Evolutionary conservation across 805 yeast species (phyloP), one percentile per base, ranked within the genome.

Genomic region (Ogataea henricii): DNA sequence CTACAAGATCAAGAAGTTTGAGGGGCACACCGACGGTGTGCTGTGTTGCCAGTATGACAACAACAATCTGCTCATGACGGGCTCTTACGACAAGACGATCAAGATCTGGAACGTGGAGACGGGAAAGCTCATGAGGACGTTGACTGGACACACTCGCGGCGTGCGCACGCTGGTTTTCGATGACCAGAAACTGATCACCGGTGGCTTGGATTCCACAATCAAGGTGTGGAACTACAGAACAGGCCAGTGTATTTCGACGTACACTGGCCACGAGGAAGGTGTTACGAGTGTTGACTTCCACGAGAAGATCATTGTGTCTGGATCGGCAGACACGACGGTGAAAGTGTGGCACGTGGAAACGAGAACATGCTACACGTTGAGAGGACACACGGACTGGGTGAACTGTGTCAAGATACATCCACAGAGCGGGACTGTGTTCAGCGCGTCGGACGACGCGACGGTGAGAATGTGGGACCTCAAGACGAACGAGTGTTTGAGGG

Each of bases 301-400:
- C 53, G 77, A 80, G 53, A 89, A 88, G 59, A 74, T 89, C 25
- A 90, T 94, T 60, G 97, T 90, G 1, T 84, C 94, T 8, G 99
- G 98, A 0, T 84, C 95, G 29, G 96, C 96, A 0, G 99, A 94
- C 69, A 78, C 81, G 53, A 89, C 96, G 0, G 86, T 94, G 46
- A 89, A 90, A 66, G 91, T 94, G 12, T 94, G 99, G 99, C 95
- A 94, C 65, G 96, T 94, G 39, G 96, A 88, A 63, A 82, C 90
- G 6, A 77, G 96, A 68, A 87, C 96, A 0, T 94, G 97, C 63
- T 89, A 86, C 67, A 90, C 98, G 0, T 73, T 94, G 49, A 76
- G 97, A 35, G 99, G 99, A 6, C 99, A 94, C 65, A 78, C 86
- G 0, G 97, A 88, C 57, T 85, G 95, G 83, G 97, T 94, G 16